phyloP scores from a whole-genome alignment of 2,329 filamentous ascomycete genomes.

The Ophiosphaerella korrae region DNA sequence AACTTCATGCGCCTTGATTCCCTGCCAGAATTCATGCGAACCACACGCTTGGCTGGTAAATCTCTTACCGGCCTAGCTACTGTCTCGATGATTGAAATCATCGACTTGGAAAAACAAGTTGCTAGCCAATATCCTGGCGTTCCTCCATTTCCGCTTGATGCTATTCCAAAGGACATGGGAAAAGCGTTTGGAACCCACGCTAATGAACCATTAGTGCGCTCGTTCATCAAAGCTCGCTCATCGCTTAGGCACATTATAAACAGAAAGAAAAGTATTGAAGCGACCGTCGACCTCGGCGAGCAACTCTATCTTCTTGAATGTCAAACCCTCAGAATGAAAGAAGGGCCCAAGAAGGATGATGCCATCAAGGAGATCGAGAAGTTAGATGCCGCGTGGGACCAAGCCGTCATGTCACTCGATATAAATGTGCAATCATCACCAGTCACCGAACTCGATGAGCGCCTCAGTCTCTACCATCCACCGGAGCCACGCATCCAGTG shows the following conservation, averaged over 20 bases:
- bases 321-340: slow-evolving; percentile 22
- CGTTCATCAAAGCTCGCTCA: slow-evolving; percentile 4
- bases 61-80: too few relatives aligned
- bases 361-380: slow-evolving; percentile 47
- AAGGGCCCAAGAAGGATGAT: slow-evolving; percentile 26
- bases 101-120: too few relatives aligned
- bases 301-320: slow-evolving; percentile 37
- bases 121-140: too few relatives aligned
- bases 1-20: slow-evolving; percentile 6
- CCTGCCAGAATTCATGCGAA: too few relatives aligned
- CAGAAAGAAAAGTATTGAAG: slow-evolving; percentile 17
- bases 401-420: background rate
- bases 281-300: slow-evolving; percentile 30
- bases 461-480: slow-evolving; percentile 27
- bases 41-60: too few relatives aligned
- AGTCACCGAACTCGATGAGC: slow-evolving; percentile 32
- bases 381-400: slow-evolving; percentile 21
- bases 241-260: background rate
- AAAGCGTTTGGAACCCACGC: too few relatives aligned
- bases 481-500: slow-evolving; percentile 50
- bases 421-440: slow-evolving; percentile 11
- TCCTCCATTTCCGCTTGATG: too few relatives aligned
- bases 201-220: too few relatives aligned
- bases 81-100: too few relatives aligned
- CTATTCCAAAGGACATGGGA: too few relatives aligned